phyloP scores from a whole-genome alignment of 2,329 filamentous ascomycete species.

The Xylaria arbuscula region DNA sequence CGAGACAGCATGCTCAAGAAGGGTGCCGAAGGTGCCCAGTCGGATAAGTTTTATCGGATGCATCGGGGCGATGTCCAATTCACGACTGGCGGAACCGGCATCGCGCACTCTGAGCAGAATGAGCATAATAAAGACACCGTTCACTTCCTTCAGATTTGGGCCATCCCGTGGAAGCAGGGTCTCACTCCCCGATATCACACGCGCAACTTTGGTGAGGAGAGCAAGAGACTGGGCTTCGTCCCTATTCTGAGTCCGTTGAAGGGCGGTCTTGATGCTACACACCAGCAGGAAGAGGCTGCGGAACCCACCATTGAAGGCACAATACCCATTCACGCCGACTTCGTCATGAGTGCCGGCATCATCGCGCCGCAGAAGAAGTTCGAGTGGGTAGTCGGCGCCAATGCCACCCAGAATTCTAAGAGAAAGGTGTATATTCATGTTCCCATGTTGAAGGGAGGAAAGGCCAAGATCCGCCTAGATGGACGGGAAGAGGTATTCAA shows the following conservation, averaged over 20 bases:
- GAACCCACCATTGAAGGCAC: constrained; percentile 71
- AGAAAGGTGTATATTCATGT: constrained; percentile 85
- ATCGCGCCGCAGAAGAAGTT: constrained; percentile 74
- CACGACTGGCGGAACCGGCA: constrained; percentile 84
- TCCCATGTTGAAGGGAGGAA: constrained; percentile 81
- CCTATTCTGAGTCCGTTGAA: constrained; percentile 81
- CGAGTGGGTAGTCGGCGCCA: constrained; percentile 76
- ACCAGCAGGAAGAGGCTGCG: constrained; percentile 71
- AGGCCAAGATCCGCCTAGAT: constrained; percentile 75
- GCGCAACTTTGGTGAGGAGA: constrained; percentile 75
- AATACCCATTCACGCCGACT: constrained; percentile 86
- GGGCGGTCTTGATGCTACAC: constrained; percentile 70
- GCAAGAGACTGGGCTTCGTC: constrained; percentile 77
- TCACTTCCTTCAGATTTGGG: constrained; percentile 93
- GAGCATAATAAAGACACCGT: constrained; percentile 76
- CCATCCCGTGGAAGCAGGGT: constrained; percentile 78
- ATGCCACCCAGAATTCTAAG: constrained; percentile 61
- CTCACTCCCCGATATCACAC: constrained; percentile 83
- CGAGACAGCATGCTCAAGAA: constrained; percentile 85
- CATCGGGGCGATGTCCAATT: constrained; percentile 87
- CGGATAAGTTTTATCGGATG: constrained; percentile 76
- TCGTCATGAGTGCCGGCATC: constrained; percentile 83
- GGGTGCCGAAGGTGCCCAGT: constrained; percentile 67
- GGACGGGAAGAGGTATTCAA: constrained; percentile 73
- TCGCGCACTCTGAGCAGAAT: constrained; percentile 86